Evolutionary conservation across 352 stramenopile genomes (phyloP), one percentile per base, ranked within the genome.

Genomic region (Pythium folliculosum): DNA sequence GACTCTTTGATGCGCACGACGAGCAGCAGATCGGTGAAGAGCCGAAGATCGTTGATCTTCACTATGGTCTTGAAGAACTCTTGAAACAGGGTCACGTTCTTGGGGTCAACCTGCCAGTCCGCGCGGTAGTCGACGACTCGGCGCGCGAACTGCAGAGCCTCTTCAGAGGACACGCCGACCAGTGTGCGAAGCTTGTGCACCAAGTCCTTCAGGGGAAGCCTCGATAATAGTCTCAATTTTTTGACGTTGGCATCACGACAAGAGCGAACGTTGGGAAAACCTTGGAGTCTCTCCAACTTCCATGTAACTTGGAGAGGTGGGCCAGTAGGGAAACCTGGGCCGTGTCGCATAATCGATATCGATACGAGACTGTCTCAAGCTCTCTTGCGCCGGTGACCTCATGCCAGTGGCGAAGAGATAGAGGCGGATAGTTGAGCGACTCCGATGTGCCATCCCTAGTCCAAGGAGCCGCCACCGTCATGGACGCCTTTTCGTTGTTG

Each of bases 241-340:
- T 49, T n/a, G 27, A 32, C n/a, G 12, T 19, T 2, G 57, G 57
- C 25, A 47, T 23, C 8, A 63, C n/a, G 25, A 63, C 57, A 44
- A 63, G 30, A 6, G 45, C 57, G 5, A n/a, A 25, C 0, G 38
- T 37, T 6, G 27, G 19, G 14, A 22, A 56, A n/a, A 47, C 4
- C 40, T 19, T 19, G 17, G 40, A 4, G n/a, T 6, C 17, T n/a
- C 17, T 47, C 40, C 40, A 47, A n/a, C 14, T 47, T 47, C 40
- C 40, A 16, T 47, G 40, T 2, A 47, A 7, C n/a, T 47, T 47
- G 9, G 40, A 47, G 17, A 47, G 17, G 17, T 47, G 40, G 14
- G 1, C 40, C 14, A 47, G 40, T 13, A 47, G 14, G 17, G n/a
- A n/a, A n/a, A n/a, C n/a, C n/a, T n/a, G n/a, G n/a, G n/a, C n/a